Conservation (phyloP, 805 yeast genomes). For the Metschnikowia kofuensis region DNA sequence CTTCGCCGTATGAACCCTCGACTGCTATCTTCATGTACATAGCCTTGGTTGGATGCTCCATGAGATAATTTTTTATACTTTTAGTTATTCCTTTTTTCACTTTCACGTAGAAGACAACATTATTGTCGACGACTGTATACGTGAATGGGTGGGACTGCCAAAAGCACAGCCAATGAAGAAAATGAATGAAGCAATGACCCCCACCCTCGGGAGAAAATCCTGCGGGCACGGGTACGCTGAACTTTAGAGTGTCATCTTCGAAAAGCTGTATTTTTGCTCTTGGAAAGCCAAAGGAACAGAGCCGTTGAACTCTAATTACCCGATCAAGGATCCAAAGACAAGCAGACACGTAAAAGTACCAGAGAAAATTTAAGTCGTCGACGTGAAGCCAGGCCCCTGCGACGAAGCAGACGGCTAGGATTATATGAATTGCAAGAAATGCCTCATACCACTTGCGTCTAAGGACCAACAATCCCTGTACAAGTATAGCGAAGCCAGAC, state of each 20-base stretch:
- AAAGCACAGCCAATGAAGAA: constrained; percentile 43
- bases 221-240: constrained; percentile 49
- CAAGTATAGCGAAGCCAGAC: constrained; percentile 43
- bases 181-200: constrained; percentile 58
- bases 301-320: constrained; percentile 50
- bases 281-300: constrained; percentile 59
- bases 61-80: constrained; percentile 20
- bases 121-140: constrained; percentile 20
- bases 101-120: constrained; percentile 27
- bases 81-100: constrained; percentile 35
- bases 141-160: constrained; percentile 75
- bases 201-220: constrained; percentile 60
- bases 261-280: constrained; percentile 43
- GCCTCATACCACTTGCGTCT: constrained; percentile 48
- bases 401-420: constrained; percentile 38
- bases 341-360: constrained; percentile 15
- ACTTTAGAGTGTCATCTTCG: constrained; percentile 46
- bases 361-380: constrained; percentile 30
- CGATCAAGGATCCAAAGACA: constrained; percentile 31
- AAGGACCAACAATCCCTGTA: constrained; percentile 45
- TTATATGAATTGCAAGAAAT: constrained; percentile 33
- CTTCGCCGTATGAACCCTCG: constrained; percentile 40
- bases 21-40: constrained; percentile 30
- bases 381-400: constrained; percentile 49
- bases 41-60: constrained; percentile 15